phyloP scores from a whole-genome alignment of 2,329 filamentous ascomycete species.

The Thyridium curvatum region DNA sequence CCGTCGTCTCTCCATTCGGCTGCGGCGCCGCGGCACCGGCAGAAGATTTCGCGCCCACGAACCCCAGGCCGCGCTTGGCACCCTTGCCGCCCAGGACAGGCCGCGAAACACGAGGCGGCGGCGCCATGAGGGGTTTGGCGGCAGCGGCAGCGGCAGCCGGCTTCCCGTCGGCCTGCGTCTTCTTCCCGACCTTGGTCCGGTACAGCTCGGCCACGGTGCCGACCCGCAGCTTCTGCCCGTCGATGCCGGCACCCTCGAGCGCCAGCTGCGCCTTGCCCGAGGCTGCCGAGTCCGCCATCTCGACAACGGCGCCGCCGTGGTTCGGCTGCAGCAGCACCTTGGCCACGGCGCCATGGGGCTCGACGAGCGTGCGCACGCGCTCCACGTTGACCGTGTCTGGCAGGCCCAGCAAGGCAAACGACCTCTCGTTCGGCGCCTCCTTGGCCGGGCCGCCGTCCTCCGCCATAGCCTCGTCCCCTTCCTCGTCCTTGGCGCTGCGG shows the following conservation, averaged over 20 bases:
- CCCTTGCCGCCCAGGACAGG: conserved; percentile 33
- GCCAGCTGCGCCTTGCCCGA: conserved; percentile 66
- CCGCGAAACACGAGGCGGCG: conserved; percentile 34
- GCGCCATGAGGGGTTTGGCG: conserved; percentile 32
- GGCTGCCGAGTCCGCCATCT: conserved; percentile 64
- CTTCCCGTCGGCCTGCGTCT: conserved; percentile 22
- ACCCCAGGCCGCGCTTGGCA: conserved; percentile 37
- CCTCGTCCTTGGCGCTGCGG: conserved; percentile 14
- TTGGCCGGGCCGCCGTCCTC: conserved; percentile 13
- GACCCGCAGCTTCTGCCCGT: conserved; percentile 45
- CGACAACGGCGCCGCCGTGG: conserved; percentile 79
- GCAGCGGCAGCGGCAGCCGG: conserved; percentile 6
- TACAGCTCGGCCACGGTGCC: conserved; percentile 51
- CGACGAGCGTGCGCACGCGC: conserved; percentile 67
- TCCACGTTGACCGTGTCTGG: conserved; percentile 91
- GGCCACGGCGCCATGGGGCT: conserved; percentile 53
- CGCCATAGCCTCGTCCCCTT: conserved; percentile 32
- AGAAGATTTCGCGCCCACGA: conserved; percentile 17
- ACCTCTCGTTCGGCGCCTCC: conserved; percentile 26
- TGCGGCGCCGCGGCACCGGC: conserved; percentile 6
- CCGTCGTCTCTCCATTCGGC: conserved; percentile 1
- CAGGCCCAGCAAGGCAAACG: conserved; percentile 75
- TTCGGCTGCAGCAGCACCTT: conserved; percentile 76
- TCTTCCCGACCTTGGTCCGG: conserved; percentile 38
- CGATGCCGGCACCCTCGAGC: conserved; percentile 50